These are phyloP conservation scores for Lentinula sp. DNA, from an alignment of 768 basidiomycete genomes.

Conservation along the genomic window DNA sequence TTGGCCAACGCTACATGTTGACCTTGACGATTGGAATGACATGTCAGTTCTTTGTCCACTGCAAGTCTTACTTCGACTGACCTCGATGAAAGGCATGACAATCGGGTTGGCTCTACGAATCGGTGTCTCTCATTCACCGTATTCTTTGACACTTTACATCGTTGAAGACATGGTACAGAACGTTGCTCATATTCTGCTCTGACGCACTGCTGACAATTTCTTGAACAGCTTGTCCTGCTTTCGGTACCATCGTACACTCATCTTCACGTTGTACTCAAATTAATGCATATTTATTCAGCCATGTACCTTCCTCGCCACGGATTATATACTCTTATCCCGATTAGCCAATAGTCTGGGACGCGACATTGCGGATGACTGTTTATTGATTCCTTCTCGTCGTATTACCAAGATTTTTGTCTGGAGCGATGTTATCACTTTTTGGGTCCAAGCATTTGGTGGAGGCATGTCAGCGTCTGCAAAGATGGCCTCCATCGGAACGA, in stretches of 20 bases:
- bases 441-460: constrained; percentile 40
- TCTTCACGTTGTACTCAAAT: background rate
- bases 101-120: background rate
- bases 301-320: constrained; percentile 51
- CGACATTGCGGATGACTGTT: constrained; percentile 28
- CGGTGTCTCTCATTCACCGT: background rate
- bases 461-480: constrained; percentile 20
- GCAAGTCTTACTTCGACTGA: background rate
- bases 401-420: constrained; percentile 44
- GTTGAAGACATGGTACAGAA: background rate
- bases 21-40: constrained; percentile 13
- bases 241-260: background rate
- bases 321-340: constrained; percentile 47
- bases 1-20: constrained; percentile 6
- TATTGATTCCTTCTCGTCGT: constrained; percentile 30
- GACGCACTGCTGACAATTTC: background rate
- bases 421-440: constrained; percentile 46
- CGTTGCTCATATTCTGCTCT: background rate
- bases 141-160: background rate
- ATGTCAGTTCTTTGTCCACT: background rate
- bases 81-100: background rate
- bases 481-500: constrained; percentile 13
- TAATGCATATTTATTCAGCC: constrained; percentile 26
- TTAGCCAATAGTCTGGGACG: constrained; percentile 26
- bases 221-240: background rate